Percentiles rank a stretch among this genome's conserved stretches.
Conservation (phyloP, 2,329 filamentous ascomycete species). For the Madurella fahalii region DNA sequence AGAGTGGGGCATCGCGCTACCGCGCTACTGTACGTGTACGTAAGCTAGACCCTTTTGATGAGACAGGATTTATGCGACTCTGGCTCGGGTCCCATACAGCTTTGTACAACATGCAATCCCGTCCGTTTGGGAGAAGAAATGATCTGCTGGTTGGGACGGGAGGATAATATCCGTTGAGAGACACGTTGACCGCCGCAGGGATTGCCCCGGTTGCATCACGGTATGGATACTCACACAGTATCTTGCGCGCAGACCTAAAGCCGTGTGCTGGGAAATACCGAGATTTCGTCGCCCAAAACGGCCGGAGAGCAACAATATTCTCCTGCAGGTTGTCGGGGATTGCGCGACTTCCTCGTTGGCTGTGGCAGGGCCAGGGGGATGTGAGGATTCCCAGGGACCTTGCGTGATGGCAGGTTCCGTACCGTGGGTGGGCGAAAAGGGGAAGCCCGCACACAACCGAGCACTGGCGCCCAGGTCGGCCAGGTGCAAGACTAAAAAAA, state of each 20-base stretch:
- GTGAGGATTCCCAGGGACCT: conserved; percentile 2
- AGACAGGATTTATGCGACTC: too few species aligned
- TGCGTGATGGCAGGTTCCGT: conserved; percentile 11
- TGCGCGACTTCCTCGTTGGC: conserved; percentile 6
- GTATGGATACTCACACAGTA: too few species aligned
- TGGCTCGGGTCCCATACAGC: too few species aligned
- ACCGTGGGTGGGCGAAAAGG: conserved; percentile 3
- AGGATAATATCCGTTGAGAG: background rate
- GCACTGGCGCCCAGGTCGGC: too few species aligned
- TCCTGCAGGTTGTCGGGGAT: conserved; percentile 22
- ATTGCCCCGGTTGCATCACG: background rate
- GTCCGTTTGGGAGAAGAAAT: background rate
- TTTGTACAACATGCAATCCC: too few species aligned
- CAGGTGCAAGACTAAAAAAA: background rate
- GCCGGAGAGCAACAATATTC: conserved; percentile 20
- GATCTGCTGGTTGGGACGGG: conserved; percentile 1
- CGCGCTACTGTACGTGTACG: background rate
- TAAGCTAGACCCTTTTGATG: too few species aligned
- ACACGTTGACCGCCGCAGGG: background rate
- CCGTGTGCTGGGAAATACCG: conserved; percentile 18
- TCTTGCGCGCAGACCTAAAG: conserved; percentile 11
- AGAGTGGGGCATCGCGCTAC: background rate
- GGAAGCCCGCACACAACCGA: background rate
- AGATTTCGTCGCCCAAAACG: conserved; percentile 18
- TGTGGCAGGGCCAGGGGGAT: conserved; percentile 10